Evolutionary conservation across 345 rosid species (phyloP).

Genomic region (Sisymbrium irio): DNA sequence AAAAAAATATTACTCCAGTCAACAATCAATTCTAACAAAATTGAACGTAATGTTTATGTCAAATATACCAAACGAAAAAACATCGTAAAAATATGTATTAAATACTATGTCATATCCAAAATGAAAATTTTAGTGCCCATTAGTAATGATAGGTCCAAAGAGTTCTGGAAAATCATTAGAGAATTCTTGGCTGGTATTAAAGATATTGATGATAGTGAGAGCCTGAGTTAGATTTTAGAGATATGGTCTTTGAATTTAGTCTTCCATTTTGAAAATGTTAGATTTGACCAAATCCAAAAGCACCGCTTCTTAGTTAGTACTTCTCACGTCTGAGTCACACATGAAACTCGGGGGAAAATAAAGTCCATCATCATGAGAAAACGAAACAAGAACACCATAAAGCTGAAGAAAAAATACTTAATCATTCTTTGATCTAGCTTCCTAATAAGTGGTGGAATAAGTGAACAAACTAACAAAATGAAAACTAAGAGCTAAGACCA

Average conservation of each 20-base stretch:
- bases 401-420: background rate
- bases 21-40: background rate
- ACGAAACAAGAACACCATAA: background rate
- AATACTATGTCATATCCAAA: background rate
- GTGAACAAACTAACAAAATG: too few relatives aligned
- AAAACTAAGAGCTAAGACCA: too few relatives aligned
- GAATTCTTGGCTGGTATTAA: background rate
- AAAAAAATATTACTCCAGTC: background rate
- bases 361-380: conserved; percentile 25
- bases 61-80: background rate
- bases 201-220: background rate
- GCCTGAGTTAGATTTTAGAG: background rate
- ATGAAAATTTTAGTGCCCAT: background rate
- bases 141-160: background rate
- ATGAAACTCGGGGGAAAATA: conserved; percentile 12
- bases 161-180: background rate
- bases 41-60: background rate
- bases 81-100: background rate
- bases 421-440: background rate
- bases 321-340: conserved; percentile 11
- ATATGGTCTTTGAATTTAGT: conserved; percentile 20
- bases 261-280: conserved; percentile 22
- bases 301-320: conserved; percentile 24
- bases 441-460: background rate
- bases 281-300: conserved; percentile 27